Conservation (phyloP, 352 stramenopile genomes). For the Phytophthora melonis region DNA sequence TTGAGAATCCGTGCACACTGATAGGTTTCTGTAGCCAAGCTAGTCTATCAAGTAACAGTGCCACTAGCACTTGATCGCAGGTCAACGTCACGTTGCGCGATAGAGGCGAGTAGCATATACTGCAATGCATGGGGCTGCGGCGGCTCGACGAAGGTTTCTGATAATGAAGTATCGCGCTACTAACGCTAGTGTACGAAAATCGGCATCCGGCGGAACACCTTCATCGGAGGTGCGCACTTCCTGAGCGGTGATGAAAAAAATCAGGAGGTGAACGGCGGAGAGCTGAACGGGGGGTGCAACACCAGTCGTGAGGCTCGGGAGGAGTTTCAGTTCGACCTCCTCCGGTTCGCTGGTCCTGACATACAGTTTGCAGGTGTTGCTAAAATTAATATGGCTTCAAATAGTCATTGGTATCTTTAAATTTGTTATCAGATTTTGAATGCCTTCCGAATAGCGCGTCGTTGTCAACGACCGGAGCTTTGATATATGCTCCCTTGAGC, state of each 20-base stretch:
- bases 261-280: neutral
- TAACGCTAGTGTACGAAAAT: neutral
- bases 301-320: neutral
- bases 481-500: too few species aligned
- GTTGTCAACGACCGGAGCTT: too few species aligned
- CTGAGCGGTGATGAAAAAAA: slow-evolving; percentile 1
- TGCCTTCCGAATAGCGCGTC: too few species aligned
- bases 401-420: neutral
- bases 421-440: neutral
- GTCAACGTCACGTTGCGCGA: neutral
- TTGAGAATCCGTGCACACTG: neutral
- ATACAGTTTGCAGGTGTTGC: neutral
- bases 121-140: neutral
- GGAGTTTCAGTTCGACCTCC: neutral
- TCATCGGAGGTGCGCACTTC: neutral
- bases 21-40: neutral
- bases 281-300: neutral
- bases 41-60: neutral
- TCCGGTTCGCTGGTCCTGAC: neutral
- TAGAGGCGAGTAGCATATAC: neutral
- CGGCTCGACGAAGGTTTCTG: neutral
- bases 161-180: neutral
- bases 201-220: neutral
- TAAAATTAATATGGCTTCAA: slow-evolving; percentile 1
- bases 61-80: neutral